These are phyloP conservation scores for Sugiyamaella chiloensis DNA, from an alignment of 805 yeast genomes.

Conservation along the genomic window DNA sequence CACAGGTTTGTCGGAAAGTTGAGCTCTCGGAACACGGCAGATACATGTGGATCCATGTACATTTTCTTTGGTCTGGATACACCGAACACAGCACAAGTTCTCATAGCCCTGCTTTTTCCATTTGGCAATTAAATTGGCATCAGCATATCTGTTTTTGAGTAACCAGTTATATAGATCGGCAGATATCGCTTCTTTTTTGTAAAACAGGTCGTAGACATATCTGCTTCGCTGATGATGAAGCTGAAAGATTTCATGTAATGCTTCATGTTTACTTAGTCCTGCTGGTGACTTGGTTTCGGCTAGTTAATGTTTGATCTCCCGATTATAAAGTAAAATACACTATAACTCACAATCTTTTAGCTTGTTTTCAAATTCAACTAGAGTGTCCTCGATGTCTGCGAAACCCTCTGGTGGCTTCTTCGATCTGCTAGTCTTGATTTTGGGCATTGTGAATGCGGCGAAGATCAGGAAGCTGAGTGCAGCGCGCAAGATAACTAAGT, in stretches of 20 bases:
- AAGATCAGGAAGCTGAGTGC: too few species aligned
- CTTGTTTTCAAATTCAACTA: constrained; percentile 55
- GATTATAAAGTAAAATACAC: neutral
- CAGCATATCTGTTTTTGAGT: constrained; percentile 61
- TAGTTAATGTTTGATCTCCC: constrained; percentile 2
- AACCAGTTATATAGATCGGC: constrained; percentile 71
- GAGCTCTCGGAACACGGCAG: constrained; percentile 76
- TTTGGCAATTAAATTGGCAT: constrained; percentile 71
- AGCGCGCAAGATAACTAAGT: constrained; percentile 2
- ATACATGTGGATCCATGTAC: constrained; percentile 71
- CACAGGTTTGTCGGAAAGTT: constrained; percentile 38
- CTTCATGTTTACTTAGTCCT: constrained; percentile 50
- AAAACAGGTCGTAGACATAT: constrained; percentile 70
- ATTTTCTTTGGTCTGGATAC: constrained; percentile 63
- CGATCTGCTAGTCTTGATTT: constrained; percentile 40
- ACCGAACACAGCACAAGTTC: constrained; percentile 74
- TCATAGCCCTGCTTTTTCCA: constrained; percentile 87
- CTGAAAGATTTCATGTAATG: constrained; percentile 64
- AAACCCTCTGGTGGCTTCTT: constrained; percentile 72
- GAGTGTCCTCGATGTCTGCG: constrained; percentile 61
- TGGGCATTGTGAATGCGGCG: constrained; percentile 41
- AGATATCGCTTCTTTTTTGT: constrained; percentile 65
- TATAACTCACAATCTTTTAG: constrained; percentile 43
- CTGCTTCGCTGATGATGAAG: constrained; percentile 73
- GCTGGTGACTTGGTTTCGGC: constrained; percentile 43